phyloP scores from a whole-genome alignment of 1,139 yeast species.

The Scheffersomyces parashehatae region DNA sequence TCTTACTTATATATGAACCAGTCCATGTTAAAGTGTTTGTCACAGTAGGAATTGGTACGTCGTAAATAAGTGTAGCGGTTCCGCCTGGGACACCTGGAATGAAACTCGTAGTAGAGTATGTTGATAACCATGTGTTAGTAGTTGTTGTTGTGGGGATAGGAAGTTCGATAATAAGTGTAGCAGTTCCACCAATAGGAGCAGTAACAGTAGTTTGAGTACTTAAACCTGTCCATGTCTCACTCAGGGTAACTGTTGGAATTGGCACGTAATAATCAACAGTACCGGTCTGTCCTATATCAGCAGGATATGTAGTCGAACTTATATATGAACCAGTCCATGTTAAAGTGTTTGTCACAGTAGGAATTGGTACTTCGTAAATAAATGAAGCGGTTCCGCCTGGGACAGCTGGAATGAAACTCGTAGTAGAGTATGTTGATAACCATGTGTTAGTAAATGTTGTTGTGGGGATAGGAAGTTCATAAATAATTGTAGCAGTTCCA shows the following conservation, averaged over 20 bases:
- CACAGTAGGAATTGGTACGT: constrained; percentile 19
- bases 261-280: constrained; percentile 17
- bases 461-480: constrained; percentile 7
- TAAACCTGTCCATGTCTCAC: constrained; percentile 13
- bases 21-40: constrained; percentile 18
- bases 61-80: constrained; percentile 17
- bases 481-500: constrained; percentile 9
- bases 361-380: constrained; percentile 17
- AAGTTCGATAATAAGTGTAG: constrained; percentile 6
- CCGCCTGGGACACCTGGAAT: background rate
- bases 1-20: constrained; percentile 11
- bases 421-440: too few species aligned
- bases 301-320: constrained; percentile 12
- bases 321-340: constrained; percentile 15
- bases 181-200: constrained; percentile 9
- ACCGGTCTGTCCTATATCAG: constrained; percentile 16
- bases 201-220: constrained; percentile 7
- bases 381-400: constrained; percentile 14
- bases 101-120: too few species aligned
- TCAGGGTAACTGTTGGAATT: constrained; percentile 12
- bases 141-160: constrained; percentile 6
- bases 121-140: background rate
- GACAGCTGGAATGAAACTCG: too few species aligned
- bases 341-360: constrained; percentile 17
- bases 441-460: background rate